phyloP scores from a whole-genome alignment of 1,284 basidiomycete genomes.

The Ceratobasidium sp. region DNA sequence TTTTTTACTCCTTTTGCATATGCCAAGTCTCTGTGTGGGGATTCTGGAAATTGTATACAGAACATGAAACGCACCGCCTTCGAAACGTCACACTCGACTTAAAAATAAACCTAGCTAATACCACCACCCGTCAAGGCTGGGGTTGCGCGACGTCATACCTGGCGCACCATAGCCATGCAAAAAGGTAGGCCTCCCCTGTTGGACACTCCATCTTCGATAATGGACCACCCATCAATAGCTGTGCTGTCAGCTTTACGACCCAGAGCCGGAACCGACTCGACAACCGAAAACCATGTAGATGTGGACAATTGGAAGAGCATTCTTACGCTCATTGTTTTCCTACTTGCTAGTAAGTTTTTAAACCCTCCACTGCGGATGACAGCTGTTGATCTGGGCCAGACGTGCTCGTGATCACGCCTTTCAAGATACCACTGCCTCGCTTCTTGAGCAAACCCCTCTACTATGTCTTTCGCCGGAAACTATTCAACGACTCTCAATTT shows the following conservation, averaged over 20 bases:
- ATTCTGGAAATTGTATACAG: too few relatives aligned
- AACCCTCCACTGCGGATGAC: neutral
- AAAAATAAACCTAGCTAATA: neutral
- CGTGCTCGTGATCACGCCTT: constrained; percentile 70
- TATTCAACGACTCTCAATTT: neutral
- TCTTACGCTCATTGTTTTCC: constrained; percentile 73
- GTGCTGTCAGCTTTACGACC: neutral
- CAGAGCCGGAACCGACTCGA: constrained; percentile 24
- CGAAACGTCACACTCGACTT: too few relatives aligned
- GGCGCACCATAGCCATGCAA: neutral
- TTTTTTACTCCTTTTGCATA: too few relatives aligned
- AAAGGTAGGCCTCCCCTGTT: neutral
- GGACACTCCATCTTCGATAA: neutral
- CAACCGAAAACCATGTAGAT: constrained; percentile 1
- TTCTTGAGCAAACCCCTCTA: constrained; percentile 27
- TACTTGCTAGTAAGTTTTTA: constrained; percentile 66
- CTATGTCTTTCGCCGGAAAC: neutral
- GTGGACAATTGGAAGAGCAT: constrained; percentile 56
- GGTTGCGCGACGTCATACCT: neutral
- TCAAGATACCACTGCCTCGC: constrained; percentile 59
- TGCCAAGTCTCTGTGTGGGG: too few relatives aligned
- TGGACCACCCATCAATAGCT: neutral
- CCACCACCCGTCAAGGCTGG: neutral
- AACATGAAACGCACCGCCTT: too few relatives aligned
- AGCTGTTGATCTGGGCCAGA: constrained; percentile 49